A percentile compares a stretch with the other conserved stretches of the same genome.
Evolutionary conservation across 2,329 filamentous ascomycete species (phyloP).

Genomic region (Zasmidium citrigriseum): DNA sequence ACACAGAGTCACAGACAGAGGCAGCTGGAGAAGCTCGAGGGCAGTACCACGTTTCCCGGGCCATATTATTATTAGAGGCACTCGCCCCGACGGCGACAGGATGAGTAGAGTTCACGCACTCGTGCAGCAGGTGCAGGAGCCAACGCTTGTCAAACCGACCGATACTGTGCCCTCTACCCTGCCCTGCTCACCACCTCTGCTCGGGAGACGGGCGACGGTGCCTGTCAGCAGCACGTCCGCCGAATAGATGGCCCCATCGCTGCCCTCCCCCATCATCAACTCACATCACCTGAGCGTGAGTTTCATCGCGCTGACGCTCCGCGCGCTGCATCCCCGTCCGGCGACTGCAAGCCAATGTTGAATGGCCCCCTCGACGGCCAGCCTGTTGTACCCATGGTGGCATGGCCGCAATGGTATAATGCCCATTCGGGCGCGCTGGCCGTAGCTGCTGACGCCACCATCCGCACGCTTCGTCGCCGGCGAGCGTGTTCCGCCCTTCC

Average conservation of each 20-base stretch:
- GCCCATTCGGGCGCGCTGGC: neutral
- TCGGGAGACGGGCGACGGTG: too few species aligned
- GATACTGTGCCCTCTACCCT: neutral
- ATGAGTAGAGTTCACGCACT: neutral
- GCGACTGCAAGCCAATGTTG: neutral
- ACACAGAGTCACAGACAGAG: neutral
- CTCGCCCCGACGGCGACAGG: neutral
- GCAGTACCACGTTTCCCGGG: conserved; percentile 4
- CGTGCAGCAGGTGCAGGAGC: neutral
- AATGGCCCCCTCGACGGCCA: neutral
- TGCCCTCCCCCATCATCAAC: neutral
- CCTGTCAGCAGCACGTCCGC: neutral
- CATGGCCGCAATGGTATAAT: too few species aligned
- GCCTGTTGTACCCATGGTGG: too few species aligned
- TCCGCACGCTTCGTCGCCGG: neutral
- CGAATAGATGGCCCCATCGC: neutral
- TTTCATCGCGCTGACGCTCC: neutral
- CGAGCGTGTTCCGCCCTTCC: neutral
- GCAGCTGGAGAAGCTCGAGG: neutral
- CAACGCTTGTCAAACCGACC: too few species aligned
- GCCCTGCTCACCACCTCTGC: neutral
- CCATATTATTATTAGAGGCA: conserved; percentile 2
- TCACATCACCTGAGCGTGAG: too few species aligned
- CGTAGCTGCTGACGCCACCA: neutral
- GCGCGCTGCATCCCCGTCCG: neutral